These are phyloP conservation scores for Kwoniella newhampshirensis DNA, from an alignment of 768 basidiomycete species.

Conservation along the genomic window DNA sequence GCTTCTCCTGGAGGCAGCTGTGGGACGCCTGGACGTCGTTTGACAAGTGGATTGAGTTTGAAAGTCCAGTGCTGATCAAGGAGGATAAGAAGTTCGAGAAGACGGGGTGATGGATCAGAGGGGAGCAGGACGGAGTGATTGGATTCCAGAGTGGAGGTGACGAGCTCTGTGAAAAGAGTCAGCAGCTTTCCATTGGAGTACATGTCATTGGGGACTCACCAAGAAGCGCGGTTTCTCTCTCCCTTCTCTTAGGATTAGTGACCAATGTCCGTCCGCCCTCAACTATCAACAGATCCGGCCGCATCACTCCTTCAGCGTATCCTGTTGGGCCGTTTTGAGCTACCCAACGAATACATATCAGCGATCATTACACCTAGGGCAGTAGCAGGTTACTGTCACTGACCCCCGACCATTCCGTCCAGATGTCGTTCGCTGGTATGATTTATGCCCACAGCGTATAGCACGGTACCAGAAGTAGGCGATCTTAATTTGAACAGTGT, in stretches of 20 bases:
- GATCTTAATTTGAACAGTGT: conserved; percentile 99
- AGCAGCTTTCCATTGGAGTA: not conserved
- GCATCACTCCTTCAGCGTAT: conserved; percentile 56
- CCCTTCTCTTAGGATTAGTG: conserved; percentile 81
- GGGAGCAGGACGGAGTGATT: conserved; percentile 83
- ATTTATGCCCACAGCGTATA: conserved; percentile 93
- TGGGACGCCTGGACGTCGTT: conserved; percentile 14
- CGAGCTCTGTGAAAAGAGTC: conserved; percentile 63
- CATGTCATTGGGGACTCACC: conserved; percentile 55
- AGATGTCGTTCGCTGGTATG: conserved; percentile 95
- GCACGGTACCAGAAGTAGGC: conserved; percentile 88
- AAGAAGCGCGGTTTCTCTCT: conserved; percentile 83
- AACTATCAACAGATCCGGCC: conserved; percentile 91
- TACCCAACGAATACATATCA: not conserved
- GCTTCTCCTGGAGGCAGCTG: conserved; percentile 21
- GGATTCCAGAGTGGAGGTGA: conserved; percentile 79
- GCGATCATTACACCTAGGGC: not conserved
- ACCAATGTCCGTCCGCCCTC: conserved; percentile 81
- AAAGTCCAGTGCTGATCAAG: conserved; percentile 98
- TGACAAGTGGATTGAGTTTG: conserved; percentile 55
- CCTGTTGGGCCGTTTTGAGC: conserved; percentile 36
- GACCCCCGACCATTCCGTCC: conserved; percentile 72
- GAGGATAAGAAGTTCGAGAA: conserved; percentile 90
- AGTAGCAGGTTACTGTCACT: conserved; percentile 2
- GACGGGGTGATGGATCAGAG: conserved; percentile 88